Evolutionary conservation across 768 basidiomycete species (phyloP), one percentile per base, ranked within the genome.

Genomic region (Suillus subaureus): DNA sequence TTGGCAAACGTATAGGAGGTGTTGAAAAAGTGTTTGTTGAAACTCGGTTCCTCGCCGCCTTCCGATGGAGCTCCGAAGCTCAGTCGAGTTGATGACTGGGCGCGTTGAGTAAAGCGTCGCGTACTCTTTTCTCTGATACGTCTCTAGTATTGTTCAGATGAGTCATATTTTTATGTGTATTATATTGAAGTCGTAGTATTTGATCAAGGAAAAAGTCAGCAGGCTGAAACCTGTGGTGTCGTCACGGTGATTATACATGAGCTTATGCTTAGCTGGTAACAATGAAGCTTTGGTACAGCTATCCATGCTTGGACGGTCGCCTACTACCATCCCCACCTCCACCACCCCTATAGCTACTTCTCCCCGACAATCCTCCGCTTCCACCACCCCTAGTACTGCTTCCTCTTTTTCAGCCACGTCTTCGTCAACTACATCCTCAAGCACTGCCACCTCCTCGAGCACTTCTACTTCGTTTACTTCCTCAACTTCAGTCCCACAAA

Each of bases 11-110:
- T 23, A 67, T 75, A 52, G 78, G 67, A 9, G 89, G 89, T 4
- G 84, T 92, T 8, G 80, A 86, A 73, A 91, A 91, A 75, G 89
- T 91, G 2, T 93, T 92, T 69, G 88, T 94, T 6, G 81, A 91
- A 78, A 93, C 91, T 18, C 80, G 84, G 71, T 82, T 81, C 79
- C 11, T 70, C 70, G 43, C 79, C 81, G 2, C 84, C 87, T 0
- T 78, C 79, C 12, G 69, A 78, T 6, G 86, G 85, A 1, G 84
- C 83, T 75, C 89, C 89, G 0, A 74, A 72, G 52, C 69, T 83
- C n/a, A 85, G 77, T 56, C 79, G 84, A 54, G 88, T 90, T 4
- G 79, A 80, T 21, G 88, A 91, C 42, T 84, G 82, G 81, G 62
- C 52, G 26, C 39, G 11, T 28, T 60, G 15, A 60, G 26, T 12